A percentile compares a stretch with the other conserved stretches of the same genome.
phyloP scores from a whole-genome alignment of 2,329 filamentous ascomycete genomes.

The Triangularia setosa region DNA sequence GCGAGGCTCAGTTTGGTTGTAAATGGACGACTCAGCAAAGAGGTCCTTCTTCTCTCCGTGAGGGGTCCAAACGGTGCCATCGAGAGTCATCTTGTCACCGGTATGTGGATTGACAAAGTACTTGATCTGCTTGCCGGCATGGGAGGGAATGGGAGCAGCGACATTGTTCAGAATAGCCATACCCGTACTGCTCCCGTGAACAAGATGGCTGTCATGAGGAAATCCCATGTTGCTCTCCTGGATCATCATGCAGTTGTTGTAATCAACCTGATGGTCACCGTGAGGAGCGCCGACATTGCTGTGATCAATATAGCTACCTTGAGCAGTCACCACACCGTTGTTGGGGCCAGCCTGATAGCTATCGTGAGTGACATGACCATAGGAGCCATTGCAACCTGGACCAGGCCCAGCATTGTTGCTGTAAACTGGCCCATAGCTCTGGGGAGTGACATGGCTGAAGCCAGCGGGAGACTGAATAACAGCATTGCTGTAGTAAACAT shows the following conservation, averaged over 20 bases:
- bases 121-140: not conserved
- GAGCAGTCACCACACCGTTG: not conserved
- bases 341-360: not conserved
- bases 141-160: not conserved
- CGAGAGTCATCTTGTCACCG: not conserved
- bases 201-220: not conserved
- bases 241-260: not conserved
- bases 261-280: not conserved
- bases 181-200: not conserved
- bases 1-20: conserved; percentile 37
- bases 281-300: not conserved
- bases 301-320: not conserved
- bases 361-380: not conserved
- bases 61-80: not conserved
- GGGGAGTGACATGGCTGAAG: not conserved
- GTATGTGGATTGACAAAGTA: not conserved
- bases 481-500: not conserved
- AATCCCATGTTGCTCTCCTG: not conserved
- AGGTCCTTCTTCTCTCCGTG: not conserved
- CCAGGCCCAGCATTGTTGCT: not conserved
- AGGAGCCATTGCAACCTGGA: not conserved
- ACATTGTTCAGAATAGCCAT: not conserved
- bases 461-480: not conserved
- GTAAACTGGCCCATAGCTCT: not conserved
- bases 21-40: not conserved